Conservation (phyloP, 2,329 filamentous ascomycete genomes). For the Apiospora koreana region DNA sequence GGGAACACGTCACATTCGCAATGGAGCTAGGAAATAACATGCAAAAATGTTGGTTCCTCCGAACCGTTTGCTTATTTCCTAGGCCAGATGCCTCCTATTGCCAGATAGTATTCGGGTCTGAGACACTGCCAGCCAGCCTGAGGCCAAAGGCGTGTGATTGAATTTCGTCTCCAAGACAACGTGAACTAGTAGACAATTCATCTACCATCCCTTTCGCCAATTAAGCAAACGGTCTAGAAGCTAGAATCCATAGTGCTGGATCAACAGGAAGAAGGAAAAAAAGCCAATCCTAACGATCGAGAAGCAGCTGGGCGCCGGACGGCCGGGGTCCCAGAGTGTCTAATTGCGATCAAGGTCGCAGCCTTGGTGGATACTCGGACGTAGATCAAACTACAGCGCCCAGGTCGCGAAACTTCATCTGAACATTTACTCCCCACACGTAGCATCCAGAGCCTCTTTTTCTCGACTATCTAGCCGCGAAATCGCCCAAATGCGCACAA, state of each 20-base stretch:
- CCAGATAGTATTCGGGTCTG: neutral
- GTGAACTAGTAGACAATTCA: neutral
- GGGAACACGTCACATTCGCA: conserved; percentile 2
- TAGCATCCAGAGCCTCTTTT: neutral
- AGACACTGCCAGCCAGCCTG: neutral
- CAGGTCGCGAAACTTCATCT: neutral
- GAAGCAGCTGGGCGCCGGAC: neutral
- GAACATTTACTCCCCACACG: neutral
- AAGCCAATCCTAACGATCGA: neutral
- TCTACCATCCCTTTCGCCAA: neutral
- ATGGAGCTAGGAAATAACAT: neutral
- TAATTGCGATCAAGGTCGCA: neutral
- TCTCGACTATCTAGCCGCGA: neutral
- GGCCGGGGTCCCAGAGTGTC: neutral
- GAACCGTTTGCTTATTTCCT: neutral
- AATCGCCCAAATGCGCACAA: neutral
- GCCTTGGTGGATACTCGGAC: neutral
- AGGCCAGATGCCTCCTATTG: neutral
- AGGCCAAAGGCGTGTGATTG: neutral
- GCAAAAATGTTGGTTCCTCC: neutral
- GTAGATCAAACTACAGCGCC: conserved; percentile 1
- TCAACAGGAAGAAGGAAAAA: neutral
- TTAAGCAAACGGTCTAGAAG: neutral
- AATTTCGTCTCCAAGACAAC: neutral
- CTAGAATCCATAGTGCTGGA: neutral